Evolutionary conservation across 2,329 filamentous ascomycete genomes (phyloP), one percentile per base, ranked within the genome.

Genomic region (Graphilbum fragrans): DNA sequence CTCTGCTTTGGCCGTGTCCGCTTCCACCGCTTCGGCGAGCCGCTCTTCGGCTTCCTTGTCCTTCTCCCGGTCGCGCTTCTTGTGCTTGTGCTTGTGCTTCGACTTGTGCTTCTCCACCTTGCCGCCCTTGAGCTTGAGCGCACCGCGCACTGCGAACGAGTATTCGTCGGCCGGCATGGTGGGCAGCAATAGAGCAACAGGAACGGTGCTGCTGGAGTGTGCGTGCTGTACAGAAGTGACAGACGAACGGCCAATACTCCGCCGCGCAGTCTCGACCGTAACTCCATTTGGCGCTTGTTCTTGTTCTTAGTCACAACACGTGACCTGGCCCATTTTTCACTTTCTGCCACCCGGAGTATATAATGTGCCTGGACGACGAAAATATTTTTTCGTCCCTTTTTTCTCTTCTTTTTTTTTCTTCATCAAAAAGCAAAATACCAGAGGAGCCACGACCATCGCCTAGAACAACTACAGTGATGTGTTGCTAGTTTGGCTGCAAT

Each of bases 51-150:
- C 23, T 10, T 22, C 38, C 21, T 41, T 37, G 55, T 53, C 19
- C 32, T 47, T n/a, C 39, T 37, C 2, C 12, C 25, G 19, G n/a
- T 31, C 37, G 27, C 44, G 37, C 37, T 42, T 44, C 50, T 63
- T 64, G 48, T 65, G 36, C 41, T 41, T 45, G 38, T 66, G 67
- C 53, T 67, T 74, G 59, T 77, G 74, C 60, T 80, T 83, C 57
- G 78, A 82, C 54, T 82, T 77, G 49, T 75, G 65, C 54, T 74
- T 79, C 47, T 71, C 59, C 23, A 75, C 65, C 53, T 78, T 80
- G 47, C 67, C 73, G 54, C 87, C 86, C 65, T 95, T 95, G 45
- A 95, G 73, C 57, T 86, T 90, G 27, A 95, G 74, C 46, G 81
- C 82, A 52, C 86, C 86, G 53, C 80, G 77, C 44, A 77, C 71